These are phyloP conservation scores for Sambucus nigra DNA, from an alignment of 129 eudicot genomes.

Conservation along the genomic window DNA sequence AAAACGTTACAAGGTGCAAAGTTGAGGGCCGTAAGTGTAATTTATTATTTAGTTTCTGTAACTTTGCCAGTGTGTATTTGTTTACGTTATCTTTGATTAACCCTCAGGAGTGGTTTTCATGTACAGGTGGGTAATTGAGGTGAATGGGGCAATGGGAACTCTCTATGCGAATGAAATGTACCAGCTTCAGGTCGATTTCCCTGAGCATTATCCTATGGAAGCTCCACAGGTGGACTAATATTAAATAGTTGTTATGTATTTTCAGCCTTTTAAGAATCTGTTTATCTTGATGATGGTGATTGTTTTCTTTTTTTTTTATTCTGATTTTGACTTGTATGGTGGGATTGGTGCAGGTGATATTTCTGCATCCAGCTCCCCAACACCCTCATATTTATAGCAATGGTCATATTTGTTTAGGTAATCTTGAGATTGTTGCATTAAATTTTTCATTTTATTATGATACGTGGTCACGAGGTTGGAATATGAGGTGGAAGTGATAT, in stretches of 20 bases:
- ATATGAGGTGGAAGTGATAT: too few relatives aligned
- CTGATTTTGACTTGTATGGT: slow-evolving; percentile 9
- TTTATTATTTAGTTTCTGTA: neutral
- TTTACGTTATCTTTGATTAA: neutral
- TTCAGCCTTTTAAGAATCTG: neutral
- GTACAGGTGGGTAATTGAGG: slow-evolving; percentile 89
- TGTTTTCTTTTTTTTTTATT: neutral
- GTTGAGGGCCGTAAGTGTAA: too few relatives aligned
- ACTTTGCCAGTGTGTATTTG: neutral
- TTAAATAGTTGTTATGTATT: neutral
- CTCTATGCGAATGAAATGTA: slow-evolving; percentile 66
- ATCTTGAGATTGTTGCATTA: neutral
- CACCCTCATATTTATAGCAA: slow-evolving; percentile 98
- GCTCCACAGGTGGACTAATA: slow-evolving; percentile 67
- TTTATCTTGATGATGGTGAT: slow-evolving; percentile 7
- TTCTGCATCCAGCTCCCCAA: slow-evolving; percentile 82
- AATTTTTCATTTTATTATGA: too few relatives aligned
- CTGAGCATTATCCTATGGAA: slow-evolving; percentile 99
- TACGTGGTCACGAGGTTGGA: too few relatives aligned
- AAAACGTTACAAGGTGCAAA: too few relatives aligned
- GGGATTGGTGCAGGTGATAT: slow-evolving; percentile 59
- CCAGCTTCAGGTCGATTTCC: slow-evolving; percentile 94
- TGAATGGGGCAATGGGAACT: slow-evolving; percentile 82
- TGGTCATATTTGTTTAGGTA: slow-evolving; percentile 97
- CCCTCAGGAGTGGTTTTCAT: slow-evolving; percentile 4